These are phyloP conservation scores for Hypomontagnella submonticulosa DNA, from an alignment of 495 filamentous ascomycete genomes.

Conservation along the genomic window DNA sequence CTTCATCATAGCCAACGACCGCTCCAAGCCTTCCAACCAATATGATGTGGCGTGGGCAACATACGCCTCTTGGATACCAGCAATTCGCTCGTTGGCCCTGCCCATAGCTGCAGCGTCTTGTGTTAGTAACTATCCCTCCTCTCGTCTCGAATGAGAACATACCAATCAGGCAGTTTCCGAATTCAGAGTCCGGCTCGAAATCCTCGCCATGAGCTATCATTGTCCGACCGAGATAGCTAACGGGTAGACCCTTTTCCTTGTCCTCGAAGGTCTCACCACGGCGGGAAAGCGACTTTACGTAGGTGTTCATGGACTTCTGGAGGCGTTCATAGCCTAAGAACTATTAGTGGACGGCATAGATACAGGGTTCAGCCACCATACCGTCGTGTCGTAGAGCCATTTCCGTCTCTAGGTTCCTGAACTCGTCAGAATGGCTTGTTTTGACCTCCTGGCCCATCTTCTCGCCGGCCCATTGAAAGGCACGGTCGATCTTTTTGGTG, in stretches of 20 bases:
- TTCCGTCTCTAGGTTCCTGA: conserved; percentile 91
- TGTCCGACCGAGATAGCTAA: conserved; percentile 82
- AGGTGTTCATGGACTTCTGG: conserved; percentile 86
- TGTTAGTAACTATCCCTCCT: conserved; percentile 5
- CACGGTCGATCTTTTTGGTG: conserved; percentile 94
- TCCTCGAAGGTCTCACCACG: conserved; percentile 87
- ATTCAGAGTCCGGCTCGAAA: conserved; percentile 90
- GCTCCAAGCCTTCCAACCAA: conserved; percentile 92
- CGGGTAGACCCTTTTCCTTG: conserved; percentile 78
- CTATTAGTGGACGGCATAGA: conserved; percentile 8
- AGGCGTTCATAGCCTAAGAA: conserved; percentile 69
- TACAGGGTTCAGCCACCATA: conserved; percentile 50
- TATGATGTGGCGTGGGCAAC: conserved; percentile 81
- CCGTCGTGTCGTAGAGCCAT: conserved; percentile 94
- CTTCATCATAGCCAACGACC: conserved; percentile 94
- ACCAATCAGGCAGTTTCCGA: conserved; percentile 89
- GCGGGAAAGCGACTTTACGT: conserved; percentile 91
- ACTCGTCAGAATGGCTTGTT: conserved; percentile 89
- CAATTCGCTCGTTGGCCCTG: conserved; percentile 86
- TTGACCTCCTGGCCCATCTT: conserved; percentile 95
- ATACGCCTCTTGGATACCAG: conserved; percentile 87
- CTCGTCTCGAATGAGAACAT: conserved; percentile 43
- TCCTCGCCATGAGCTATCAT: conserved; percentile 96
- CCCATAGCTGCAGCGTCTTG: conserved; percentile 69
- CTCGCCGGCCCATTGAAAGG: conserved; percentile 99